Base-by-base conservation (phyloP, 371 early-diverging fungal species). In the Zychaea mexicana region DNA sequence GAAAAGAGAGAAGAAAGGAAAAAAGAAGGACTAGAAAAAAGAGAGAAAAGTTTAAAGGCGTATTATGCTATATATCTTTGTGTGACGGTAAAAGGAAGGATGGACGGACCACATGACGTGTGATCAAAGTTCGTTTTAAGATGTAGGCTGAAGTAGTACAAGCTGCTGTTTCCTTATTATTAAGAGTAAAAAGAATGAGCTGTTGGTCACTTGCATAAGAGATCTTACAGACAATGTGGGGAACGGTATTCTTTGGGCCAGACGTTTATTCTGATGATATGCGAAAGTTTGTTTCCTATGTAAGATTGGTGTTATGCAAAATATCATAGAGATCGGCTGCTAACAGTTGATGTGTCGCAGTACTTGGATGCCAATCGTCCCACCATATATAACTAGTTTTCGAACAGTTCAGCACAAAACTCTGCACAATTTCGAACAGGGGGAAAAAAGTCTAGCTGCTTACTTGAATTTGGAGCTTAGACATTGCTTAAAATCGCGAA, bases 351-450 rank as follows among this genome's bases (percentile, higher is more conserved):
- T 65, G 62, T 3, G 60, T 17, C 12, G 22, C 32, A 4, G 70
- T 72, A 6, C 67, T 68, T 32, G 69, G 73, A 64, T 72, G 73
- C 69, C 69, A 72, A 10, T 60, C 61, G 46, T 72, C 73, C 73
- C 73, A 72, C 73, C 73, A 72, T 8, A 72, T 28, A 47, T 66
- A 66, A 42, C 42, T 42, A 12, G 7, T 17, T 42, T 17, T 1
- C 15, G 2, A 36, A 36, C 36, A 36, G 1, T 69, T 72, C 52
- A 32, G 52, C 19, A 55, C 19, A 47, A 36, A 6, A 27, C 0
- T 26, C 42, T 17, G n/a, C 47, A 45, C 28, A 10, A 19, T 10
- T 22, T 56, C 21, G 10, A 22, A 22, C 13, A 46, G 30, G 17
- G 36, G 22, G 21, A 33, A 22, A 30, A 26, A 30, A 57, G n/a